phyloP scores from a whole-genome alignment of 1,284 basidiomycete genomes.

The Rhizoctonia solani region DNA sequence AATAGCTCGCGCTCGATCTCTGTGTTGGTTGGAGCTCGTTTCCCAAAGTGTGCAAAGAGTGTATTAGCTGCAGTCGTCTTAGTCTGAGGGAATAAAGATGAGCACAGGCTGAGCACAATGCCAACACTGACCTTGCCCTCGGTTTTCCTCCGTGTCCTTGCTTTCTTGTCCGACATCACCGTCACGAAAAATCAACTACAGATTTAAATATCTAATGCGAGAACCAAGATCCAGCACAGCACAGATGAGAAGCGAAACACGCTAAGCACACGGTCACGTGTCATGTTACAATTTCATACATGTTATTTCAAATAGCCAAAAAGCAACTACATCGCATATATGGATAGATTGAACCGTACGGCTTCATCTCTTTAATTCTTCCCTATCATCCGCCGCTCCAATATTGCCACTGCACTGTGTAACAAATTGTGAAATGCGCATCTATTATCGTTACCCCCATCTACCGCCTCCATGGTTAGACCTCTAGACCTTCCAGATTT shows the following conservation, averaged over 20 bases:
- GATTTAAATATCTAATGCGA: background rate
- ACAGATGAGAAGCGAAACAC: background rate
- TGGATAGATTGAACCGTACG: constrained; percentile 35
- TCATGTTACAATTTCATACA: background rate
- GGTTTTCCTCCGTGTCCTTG: constrained; percentile 1
- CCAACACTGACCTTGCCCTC: constrained; percentile 5
- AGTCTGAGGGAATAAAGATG: background rate
- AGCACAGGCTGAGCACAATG: background rate
- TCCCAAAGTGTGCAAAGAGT: constrained; percentile 26
- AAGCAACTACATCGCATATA: constrained; percentile 28
- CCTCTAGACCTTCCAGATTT: constrained; percentile 79
- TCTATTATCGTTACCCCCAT: background rate
- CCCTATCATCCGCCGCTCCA: background rate
- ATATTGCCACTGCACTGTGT: constrained; percentile 3
- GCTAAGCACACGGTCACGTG: constrained; percentile 19
- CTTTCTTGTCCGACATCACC: constrained; percentile 31
- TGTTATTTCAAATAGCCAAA: background rate
- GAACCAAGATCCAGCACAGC: constrained; percentile 10
- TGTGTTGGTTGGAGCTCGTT: background rate
- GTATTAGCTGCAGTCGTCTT: background rate
- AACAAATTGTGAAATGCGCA: background rate
- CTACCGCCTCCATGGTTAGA: constrained; percentile 48
- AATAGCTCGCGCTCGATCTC: background rate
- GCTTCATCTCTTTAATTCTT: constrained; percentile 3
- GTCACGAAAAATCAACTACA: background rate